These are phyloP conservation scores for Hanseniaspora hatyaiensis DNA, from an alignment of 805 yeast genomes.

Conservation along the genomic window DNA sequence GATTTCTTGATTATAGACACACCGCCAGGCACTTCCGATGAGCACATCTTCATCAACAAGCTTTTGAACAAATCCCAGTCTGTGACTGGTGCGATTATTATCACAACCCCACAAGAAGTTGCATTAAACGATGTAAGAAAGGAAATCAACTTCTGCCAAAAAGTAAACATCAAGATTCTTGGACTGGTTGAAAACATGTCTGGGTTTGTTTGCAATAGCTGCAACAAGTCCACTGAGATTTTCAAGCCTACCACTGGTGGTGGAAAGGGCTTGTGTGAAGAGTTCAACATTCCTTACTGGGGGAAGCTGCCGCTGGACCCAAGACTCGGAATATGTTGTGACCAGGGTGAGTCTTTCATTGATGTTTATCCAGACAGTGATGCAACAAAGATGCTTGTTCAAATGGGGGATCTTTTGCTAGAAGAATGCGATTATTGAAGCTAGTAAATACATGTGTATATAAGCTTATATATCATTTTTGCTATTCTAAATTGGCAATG, in stretches of 20 bases:
- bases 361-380: constrained; percentile 86
- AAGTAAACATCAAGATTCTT: constrained; percentile 72
- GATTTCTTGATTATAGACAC: constrained; percentile 89
- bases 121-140: constrained; percentile 89
- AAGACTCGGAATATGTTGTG: constrained; percentile 81
- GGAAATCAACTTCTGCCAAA: constrained; percentile 87
- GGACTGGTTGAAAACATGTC: constrained; percentile 97
- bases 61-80: constrained; percentile 73
- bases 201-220: constrained; percentile 93
- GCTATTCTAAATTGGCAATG: too few species aligned
- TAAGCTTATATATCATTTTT: constrained; percentile 8
- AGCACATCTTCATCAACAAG: constrained; percentile 80
- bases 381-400: constrained; percentile 72
- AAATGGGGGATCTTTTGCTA: constrained; percentile 63
- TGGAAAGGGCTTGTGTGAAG: constrained; percentile 72
- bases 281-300: constrained; percentile 60
- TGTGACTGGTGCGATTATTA: constrained; percentile 86
- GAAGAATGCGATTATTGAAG: constrained; percentile 35
- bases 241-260: constrained; percentile 97
- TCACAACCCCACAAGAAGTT: constrained; percentile 97
- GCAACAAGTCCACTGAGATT: constrained; percentile 79
- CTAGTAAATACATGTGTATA: background rate
- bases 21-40: constrained; percentile 98
- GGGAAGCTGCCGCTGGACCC: constrained; percentile 96
- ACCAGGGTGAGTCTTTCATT: constrained; percentile 70